A percentile compares a stretch with the other conserved stretches of the same genome.
Conservation (phyloP, 1,139 yeast species). For the Kurtzmaniella quercitrusa region DNA sequence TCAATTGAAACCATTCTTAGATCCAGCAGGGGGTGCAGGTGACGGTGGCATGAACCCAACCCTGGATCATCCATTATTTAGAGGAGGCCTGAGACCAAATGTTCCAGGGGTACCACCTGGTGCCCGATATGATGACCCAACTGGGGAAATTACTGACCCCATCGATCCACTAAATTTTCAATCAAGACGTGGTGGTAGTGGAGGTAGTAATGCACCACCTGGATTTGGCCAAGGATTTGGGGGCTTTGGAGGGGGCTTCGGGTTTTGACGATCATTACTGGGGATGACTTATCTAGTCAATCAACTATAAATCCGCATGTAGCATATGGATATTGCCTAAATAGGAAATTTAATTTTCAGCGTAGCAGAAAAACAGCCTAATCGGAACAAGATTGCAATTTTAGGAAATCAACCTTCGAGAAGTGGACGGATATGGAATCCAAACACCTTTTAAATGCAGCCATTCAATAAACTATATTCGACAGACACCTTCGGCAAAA, state of each 20-base stretch:
- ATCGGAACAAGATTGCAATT: background rate
- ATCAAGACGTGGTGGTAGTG: background rate
- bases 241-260: conserved; percentile 4
- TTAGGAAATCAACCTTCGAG: background rate
- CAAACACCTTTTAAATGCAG: too few species aligned
- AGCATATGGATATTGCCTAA: background rate
- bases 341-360: background rate
- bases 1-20: conserved; percentile 35
- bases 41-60: conserved; percentile 57
- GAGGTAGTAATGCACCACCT: conserved; percentile 4
- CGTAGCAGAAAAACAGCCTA: background rate
- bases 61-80: conserved; percentile 47
- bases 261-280: background rate
- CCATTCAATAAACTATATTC: too few species aligned
- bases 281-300: background rate
- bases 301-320: background rate
- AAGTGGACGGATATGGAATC: too few species aligned
- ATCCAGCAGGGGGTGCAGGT: conserved; percentile 21
- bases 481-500: too few species aligned
- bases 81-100: conserved; percentile 18
- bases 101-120: conserved; percentile 44
- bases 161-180: background rate
- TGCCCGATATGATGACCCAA: conserved; percentile 55
- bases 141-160: conserved; percentile 20
- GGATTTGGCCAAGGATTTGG: conserved; percentile 5